A percentile compares a stretch with the other conserved stretches of the same genome.
Evolutionary conservation across 2,329 filamentous ascomycete genomes (phyloP).

Genomic region (Golovinomyces cichoracearum): DNA sequence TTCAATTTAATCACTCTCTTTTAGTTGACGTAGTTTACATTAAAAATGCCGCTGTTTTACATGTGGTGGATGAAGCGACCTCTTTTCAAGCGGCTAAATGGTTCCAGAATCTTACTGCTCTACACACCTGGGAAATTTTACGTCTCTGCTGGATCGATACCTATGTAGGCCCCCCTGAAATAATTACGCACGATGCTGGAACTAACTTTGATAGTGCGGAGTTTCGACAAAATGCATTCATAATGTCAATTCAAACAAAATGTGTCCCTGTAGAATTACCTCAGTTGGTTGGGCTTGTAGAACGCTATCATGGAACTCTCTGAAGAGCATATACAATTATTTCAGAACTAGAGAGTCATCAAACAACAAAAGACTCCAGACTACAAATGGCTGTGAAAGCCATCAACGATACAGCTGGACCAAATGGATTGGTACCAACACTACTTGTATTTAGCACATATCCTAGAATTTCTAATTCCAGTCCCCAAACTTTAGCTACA

Average conservation of each 20-base stretch:
- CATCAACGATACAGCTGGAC: no score
- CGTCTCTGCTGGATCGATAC: constrained; percentile 1
- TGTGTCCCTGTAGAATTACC: neutral
- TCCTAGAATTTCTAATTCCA: no score
- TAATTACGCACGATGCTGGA: neutral
- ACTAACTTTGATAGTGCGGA: neutral
- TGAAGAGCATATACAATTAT: neutral
- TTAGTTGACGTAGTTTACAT: neutral
- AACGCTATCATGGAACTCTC: neutral
- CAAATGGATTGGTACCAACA: no score
- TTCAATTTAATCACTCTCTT: neutral
- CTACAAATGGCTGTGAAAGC: no score
- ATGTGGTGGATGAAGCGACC: neutral
- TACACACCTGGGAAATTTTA: constrained; percentile 1
- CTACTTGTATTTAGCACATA: no score
- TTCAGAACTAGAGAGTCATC: no score
- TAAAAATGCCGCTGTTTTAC: neutral
- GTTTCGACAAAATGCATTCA: neutral
- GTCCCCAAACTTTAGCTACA: neutral
- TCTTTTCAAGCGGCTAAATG: neutral
- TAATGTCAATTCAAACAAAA: neutral
- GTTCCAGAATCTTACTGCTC: neutral
- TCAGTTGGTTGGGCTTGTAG: neutral
- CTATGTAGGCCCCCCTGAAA: neutral
- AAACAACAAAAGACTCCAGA: no score